These are phyloP conservation scores for Achaetomiella virescens DNA, from an alignment of 495 filamentous ascomycete genomes.

Conservation along the genomic window DNA sequence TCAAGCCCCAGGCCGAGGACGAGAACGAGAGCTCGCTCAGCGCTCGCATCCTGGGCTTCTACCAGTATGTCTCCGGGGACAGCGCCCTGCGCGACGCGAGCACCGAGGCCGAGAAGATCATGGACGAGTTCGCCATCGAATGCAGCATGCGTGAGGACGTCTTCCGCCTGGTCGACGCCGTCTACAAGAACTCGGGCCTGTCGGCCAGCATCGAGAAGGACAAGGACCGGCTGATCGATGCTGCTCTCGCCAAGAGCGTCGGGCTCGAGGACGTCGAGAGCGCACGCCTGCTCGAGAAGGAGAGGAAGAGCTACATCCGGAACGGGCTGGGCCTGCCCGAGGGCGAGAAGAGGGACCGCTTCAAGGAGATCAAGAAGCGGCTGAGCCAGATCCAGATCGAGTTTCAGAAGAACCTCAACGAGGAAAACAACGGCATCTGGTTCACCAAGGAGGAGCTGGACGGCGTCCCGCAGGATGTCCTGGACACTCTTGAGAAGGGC, in stretches of 20 bases:
- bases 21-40: constrained; percentile 59
- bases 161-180: constrained; percentile 51
- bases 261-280: constrained; percentile 43
- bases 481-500: constrained; percentile 60
- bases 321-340: constrained; percentile 51
- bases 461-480: constrained; percentile 52
- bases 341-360: constrained; percentile 50
- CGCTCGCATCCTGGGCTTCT: constrained; percentile 62
- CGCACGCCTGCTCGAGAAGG: constrained; percentile 49
- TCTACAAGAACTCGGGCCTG: constrained; percentile 41
- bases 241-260: constrained; percentile 23
- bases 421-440: constrained; percentile 57
- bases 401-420: constrained; percentile 56
- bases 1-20: constrained; percentile 60
- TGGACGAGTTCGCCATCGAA: constrained; percentile 56
- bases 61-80: constrained; percentile 71
- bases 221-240: constrained; percentile 30
- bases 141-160: constrained; percentile 57
- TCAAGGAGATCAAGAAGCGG: constrained; percentile 60
- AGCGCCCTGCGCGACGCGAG: constrained; percentile 60
- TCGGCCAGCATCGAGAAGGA: constrained; percentile 34
- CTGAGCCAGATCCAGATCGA: constrained; percentile 51
- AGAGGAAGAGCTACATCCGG: constrained; percentile 51
- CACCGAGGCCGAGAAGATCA: constrained; percentile 53
- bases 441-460: constrained; percentile 53